phyloP scores from a whole-genome alignment of 1,284 basidiomycete species.

The Leccinum insolens region DNA sequence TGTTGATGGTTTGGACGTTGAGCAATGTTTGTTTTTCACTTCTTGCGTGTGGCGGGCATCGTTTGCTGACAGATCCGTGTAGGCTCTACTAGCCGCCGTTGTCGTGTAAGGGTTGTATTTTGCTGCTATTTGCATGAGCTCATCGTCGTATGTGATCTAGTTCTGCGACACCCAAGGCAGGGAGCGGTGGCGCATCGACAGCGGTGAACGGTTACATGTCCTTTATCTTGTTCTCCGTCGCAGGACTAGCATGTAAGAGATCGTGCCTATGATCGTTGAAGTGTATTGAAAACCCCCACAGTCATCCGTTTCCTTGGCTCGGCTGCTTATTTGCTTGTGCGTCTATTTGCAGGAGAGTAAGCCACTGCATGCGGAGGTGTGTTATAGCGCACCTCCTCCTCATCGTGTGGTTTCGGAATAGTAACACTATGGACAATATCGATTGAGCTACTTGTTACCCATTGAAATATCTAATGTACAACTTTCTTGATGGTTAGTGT shows the following conservation, averaged over 20 bases:
- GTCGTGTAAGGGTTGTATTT: conserved; percentile 54
- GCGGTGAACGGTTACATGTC: conserved; percentile 80
- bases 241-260: conserved; percentile 78
- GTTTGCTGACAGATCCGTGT: conserved; percentile 9
- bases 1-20: conserved; percentile 83
- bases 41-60: conserved; percentile 12
- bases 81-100: conserved; percentile 74
- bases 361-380: not conserved
- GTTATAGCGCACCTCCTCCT: no score
- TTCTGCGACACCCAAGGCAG: conserved; percentile 46
- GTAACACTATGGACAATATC: conserved; percentile 9
- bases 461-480: not conserved
- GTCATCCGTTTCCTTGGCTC: conserved; percentile 84
- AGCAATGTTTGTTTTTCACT: conserved; percentile 59
- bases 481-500: not conserved
- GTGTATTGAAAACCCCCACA: conserved; percentile 32
- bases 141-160: conserved; percentile 29
- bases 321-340: conserved; percentile 75
- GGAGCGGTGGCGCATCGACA: conserved; percentile 40
- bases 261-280: not conserved
- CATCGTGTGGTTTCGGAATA: not conserved
- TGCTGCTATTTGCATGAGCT: not conserved
- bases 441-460: not conserved
- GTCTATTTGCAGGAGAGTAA: conserved; percentile 85
- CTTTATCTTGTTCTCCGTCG: conserved; percentile 83